Conservation (phyloP, 2,329 filamentous ascomycete genomes). For the Penicillium sp. region DNA sequence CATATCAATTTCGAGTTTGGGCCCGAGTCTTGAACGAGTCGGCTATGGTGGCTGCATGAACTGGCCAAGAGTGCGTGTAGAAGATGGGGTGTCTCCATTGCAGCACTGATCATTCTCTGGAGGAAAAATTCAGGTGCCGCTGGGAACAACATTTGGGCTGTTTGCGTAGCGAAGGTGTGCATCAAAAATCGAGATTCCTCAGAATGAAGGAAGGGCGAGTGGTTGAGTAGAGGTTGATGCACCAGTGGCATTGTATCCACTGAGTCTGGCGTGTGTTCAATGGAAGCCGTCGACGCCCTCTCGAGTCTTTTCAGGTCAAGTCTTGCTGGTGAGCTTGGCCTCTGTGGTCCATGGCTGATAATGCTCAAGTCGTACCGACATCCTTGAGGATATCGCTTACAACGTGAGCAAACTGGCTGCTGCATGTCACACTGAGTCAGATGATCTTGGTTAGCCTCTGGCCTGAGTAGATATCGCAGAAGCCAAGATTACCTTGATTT, state of each 20-base stretch:
- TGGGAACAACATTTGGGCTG: conserved; percentile 30
- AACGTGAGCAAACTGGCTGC: conserved; percentile 29
- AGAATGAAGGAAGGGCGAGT: conserved; percentile 22
- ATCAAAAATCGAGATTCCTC: conserved; percentile 29
- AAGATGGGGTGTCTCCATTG: conserved; percentile 29
- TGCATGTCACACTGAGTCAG: conserved; percentile 27
- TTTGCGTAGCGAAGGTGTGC: conserved; percentile 29
- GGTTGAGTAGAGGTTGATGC: conserved; percentile 17
- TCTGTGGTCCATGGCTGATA: conserved; percentile 12
- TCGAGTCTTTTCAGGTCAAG: background rate
- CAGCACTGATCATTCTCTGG: conserved; percentile 25
- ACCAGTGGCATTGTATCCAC: background rate
- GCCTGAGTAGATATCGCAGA: background rate
- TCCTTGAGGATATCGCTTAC: conserved; percentile 25
- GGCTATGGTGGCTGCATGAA: conserved; percentile 32
- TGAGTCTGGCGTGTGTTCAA: background rate
- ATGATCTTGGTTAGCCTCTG: background rate
- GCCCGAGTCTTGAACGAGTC: conserved; percentile 22
- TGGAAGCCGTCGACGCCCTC: background rate
- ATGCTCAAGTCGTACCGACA: conserved; percentile 29
- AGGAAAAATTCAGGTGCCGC: conserved; percentile 27
- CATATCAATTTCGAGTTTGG: conserved; percentile 15
- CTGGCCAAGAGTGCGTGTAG: conserved; percentile 31
- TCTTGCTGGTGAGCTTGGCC: conserved; percentile 3
- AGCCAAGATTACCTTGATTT: conserved; percentile 26